These are phyloP conservation scores for Trichoderma asperellum DNA, from an alignment of 2,329 filamentous ascomycete species.

Conservation along the genomic window DNA sequence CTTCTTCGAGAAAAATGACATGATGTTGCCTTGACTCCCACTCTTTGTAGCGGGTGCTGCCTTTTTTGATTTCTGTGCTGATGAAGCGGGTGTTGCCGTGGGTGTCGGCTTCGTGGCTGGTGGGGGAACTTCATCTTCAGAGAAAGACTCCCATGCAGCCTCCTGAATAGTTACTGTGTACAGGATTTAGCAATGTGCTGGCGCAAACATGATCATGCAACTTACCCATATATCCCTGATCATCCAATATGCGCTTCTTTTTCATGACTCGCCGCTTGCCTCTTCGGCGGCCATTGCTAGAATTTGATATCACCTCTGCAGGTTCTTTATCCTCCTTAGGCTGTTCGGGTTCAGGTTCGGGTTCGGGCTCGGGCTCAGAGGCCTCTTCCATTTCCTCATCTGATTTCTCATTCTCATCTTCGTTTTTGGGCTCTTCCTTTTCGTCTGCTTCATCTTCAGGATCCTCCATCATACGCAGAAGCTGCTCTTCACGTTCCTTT, in stretches of 20 bases:
- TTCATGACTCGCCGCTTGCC: slow-evolving; percentile 81
- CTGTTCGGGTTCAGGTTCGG: slow-evolving; percentile 34
- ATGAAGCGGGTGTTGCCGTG: slow-evolving; percentile 49
- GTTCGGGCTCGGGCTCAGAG: slow-evolving; percentile 45
- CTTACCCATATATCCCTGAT: slow-evolving; percentile 86
- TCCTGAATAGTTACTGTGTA: slow-evolving; percentile 80
- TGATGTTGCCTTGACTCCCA: slow-evolving; percentile 76
- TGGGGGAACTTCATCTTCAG: slow-evolving; percentile 75
- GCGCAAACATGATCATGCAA: not conserved
- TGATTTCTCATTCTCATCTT: slow-evolving; percentile 43
- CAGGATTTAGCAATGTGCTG: slow-evolving; percentile 10
- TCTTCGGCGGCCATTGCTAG: slow-evolving; percentile 66
- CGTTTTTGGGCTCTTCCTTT: slow-evolving; percentile 46
- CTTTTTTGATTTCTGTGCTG: slow-evolving; percentile 60
- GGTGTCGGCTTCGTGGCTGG: slow-evolving; percentile 57
- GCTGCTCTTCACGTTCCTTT: slow-evolving; percentile 45
- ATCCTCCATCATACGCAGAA: slow-evolving; percentile 55
- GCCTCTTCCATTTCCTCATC: slow-evolving; percentile 49
- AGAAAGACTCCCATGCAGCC: slow-evolving; percentile 87
- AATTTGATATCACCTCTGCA: slow-evolving; percentile 58
- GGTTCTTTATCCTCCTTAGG: slow-evolving; percentile 49
- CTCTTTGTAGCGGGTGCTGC: slow-evolving; percentile 51
- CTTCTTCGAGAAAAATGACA: slow-evolving; percentile 90
- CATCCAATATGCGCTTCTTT: slow-evolving; percentile 85
- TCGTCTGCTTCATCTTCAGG: slow-evolving; percentile 59